A percentile compares a stretch with the other conserved stretches of the same genome.
These are phyloP conservation scores for Jatropha podagrica DNA, from an alignment of 441 rosid genomes.

Conservation along the genomic window DNA sequence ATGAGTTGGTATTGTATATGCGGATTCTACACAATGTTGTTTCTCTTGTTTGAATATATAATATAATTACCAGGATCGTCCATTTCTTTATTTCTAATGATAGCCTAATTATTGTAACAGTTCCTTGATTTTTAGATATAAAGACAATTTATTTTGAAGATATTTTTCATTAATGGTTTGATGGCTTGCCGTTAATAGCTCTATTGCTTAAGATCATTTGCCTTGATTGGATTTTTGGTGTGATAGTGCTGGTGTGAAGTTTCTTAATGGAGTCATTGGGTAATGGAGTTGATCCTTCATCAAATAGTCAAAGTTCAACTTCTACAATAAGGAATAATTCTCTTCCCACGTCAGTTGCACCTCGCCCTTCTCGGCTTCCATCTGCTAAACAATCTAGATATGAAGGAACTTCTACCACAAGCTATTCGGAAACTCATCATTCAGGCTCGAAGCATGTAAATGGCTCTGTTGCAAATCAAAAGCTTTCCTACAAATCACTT, in stretches of 20 bases:
- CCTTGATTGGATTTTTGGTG: slow-evolving; percentile 30
- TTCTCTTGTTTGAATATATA: slow-evolving; percentile 25
- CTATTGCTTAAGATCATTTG: slow-evolving; percentile 1
- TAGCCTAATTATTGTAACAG: slow-evolving; percentile 20
- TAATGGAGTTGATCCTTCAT: slow-evolving; percentile 40
- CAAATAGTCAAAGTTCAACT: slow-evolving; percentile 39
- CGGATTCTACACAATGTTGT: slow-evolving; percentile 17
- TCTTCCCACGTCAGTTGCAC: slow-evolving; percentile 27
- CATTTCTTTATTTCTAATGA: slow-evolving; percentile 17
- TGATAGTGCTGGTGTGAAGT: slow-evolving; percentile 35
- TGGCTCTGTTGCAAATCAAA: slow-evolving; percentile 30
- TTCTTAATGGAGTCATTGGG: slow-evolving; percentile 55
- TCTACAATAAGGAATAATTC: slow-evolving; percentile 29
- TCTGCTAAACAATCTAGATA: slow-evolving; percentile 40
- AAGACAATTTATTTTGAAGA: slow-evolving; percentile 21
- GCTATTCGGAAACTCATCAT: slow-evolving; percentile 17
- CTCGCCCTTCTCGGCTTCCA: slow-evolving; percentile 39
- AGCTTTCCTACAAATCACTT: slow-evolving; percentile 26
- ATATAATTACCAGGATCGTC: slow-evolving; percentile 2
- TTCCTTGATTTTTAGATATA: slow-evolving; percentile 11
- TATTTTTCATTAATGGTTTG: slow-evolving; percentile 13
- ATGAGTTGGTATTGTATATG: slow-evolving; percentile 15
- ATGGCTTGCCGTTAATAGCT: slow-evolving; percentile 8
- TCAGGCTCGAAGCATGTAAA: slow-evolving; percentile 29
- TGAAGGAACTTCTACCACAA: slow-evolving; percentile 32